Evolutionary conservation across 2,329 filamentous ascomycete genomes (phyloP).

Genomic region (Fusarium metavorans): DNA sequence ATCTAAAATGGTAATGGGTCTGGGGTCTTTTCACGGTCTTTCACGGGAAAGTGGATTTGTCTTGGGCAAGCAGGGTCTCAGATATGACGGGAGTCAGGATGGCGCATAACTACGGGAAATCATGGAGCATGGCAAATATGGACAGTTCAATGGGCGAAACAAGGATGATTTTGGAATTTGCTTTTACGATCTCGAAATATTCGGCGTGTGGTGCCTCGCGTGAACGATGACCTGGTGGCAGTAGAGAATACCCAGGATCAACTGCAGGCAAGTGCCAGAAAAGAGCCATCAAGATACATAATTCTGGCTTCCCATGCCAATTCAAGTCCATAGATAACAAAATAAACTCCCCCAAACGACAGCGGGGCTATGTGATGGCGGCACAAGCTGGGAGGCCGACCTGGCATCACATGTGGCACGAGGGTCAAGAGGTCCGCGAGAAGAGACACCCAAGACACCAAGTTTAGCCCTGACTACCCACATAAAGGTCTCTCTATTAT

Average conservation of each 20-base stretch:
- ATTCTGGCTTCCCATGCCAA: no score
- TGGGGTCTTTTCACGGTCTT: background rate
- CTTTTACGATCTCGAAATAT: background rate
- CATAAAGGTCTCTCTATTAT: background rate
- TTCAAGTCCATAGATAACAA: background rate
- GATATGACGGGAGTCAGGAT: background rate
- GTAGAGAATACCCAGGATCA: background rate
- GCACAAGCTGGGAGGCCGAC: background rate
- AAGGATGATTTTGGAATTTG: background rate
- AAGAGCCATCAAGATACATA: background rate
- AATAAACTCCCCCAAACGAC: background rate
- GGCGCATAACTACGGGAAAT: background rate
- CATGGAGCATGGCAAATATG: background rate
- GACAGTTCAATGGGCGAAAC: background rate
- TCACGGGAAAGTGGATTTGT: background rate
- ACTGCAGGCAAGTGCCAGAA: background rate
- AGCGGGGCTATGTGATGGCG: background rate
- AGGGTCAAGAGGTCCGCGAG: background rate
- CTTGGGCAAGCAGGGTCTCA: background rate
- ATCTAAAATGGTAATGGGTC: background rate
- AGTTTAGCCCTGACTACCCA: background rate
- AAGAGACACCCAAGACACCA: background rate
- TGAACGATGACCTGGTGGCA: background rate
- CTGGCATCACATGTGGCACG: background rate
- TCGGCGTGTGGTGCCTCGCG: background rate